Conservation (phyloP, 371 early-diverging fungal species). For the Rhizopus arrhizus region DNA sequence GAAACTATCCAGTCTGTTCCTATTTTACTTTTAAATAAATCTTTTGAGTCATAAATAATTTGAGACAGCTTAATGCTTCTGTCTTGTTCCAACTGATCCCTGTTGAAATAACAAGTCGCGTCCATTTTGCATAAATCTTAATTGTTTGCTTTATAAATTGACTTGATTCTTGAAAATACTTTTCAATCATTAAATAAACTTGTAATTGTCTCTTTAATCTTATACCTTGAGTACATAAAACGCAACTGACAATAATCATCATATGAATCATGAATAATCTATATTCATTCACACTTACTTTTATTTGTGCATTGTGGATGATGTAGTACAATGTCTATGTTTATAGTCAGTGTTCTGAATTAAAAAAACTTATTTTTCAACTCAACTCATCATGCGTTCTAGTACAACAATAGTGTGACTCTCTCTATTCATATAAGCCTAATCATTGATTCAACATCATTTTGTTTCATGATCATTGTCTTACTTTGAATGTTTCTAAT, state of each 20-base stretch:
- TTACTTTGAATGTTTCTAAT: conserved; percentile 9
- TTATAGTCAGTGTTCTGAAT: neutral
- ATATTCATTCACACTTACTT: conserved; percentile 6
- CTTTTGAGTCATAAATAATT: conserved; percentile 2
- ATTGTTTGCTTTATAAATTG: conserved; percentile 3
- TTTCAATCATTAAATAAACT: neutral
- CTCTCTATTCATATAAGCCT: neutral
- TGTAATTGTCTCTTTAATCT: neutral
- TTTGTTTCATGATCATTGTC: neutral
- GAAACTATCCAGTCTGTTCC: neutral
- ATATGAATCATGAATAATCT: neutral
- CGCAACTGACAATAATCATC: conserved; percentile 7
- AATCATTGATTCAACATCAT: neutral
- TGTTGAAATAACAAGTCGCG: conserved; percentile 14
- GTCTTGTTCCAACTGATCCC: neutral
- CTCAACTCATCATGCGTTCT: conserved; percentile 12
- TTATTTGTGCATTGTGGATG: conserved; percentile 13
- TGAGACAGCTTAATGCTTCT: conserved; percentile 6
- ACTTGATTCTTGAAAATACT: conserved; percentile 14
- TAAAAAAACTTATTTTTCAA: conserved; percentile 11
- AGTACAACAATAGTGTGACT: conserved; percentile 9
- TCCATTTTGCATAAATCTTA: conserved; percentile 25
- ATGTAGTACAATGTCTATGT: conserved; percentile 12
- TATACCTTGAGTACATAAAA: conserved; percentile 14
- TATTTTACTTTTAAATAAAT: conserved; percentile 12